Evolutionary conservation across 306 rosid genomes (phyloP), one percentile per base, ranked within the genome.

Genomic region (Gastrolobium villosum): DNA sequence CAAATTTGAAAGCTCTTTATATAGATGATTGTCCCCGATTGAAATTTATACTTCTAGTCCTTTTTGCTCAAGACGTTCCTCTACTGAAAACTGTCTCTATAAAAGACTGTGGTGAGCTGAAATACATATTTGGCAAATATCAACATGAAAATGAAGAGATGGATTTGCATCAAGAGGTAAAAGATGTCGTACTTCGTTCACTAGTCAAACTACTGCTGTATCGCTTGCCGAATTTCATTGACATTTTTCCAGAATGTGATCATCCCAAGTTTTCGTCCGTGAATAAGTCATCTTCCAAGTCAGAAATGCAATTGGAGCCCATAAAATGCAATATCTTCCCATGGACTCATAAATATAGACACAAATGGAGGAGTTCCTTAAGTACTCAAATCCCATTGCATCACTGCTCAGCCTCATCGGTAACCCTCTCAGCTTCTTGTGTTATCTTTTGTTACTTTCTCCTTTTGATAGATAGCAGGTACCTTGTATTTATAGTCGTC

Each of bases 141-240:
- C 65, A 59, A 54, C 37, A 57, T 30, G 64, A 53, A 15, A 31
- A 53, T 20, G 3, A 31, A 57, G 1, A 8, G 26, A 20, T 20
- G 26, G 26, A 20, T 20, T 20, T 20, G 26, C 31, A 4, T 49
- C 59, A 10, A 57, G 14, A 57, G 1, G 6, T 4, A 31, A 26
- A 54, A 5, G 8, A 13, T 44, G 40, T 4, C 0, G 1, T 46
- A 34, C 14, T 45, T 7, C 26, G 7, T 57, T 36, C 35, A 0
- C 43, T 78, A 0, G 2, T 7, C 32, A 0, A 3, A 26, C 2
- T 78, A 34, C 0, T 0, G 0, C 43, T 69, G 0, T 0, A 0
- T 3, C 1, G 0, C 0, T 2, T 43, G 15, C 66, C 57, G 6
- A 65, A 69, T 57, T 78, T 69, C 1, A n/a, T 68, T 0, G 41